Base-by-base conservation (phyloP, 768 basidiomycete genomes). In the Boletus vermiculosoides region DNA sequence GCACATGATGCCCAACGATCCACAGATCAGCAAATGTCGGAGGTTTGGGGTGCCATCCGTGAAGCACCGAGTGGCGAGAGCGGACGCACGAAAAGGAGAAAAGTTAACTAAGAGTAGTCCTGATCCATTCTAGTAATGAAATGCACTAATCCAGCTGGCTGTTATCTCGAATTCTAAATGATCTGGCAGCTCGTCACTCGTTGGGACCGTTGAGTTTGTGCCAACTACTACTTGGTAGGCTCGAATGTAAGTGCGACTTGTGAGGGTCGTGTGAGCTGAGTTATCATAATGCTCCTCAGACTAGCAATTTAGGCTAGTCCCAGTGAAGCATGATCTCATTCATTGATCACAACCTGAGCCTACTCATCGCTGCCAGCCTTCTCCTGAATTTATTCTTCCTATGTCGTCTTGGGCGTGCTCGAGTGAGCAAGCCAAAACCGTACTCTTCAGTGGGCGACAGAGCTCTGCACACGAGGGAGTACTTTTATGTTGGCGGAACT, bases 11-110 rank as follows among this genome's bases (percentile, higher is more conserved):
- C 50, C 31, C 60, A 54, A 47, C 54, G 50, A 22, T 22, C 49
- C 12, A 59, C 61, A 47, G 80, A 81, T 53, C 68, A 67, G 55
- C 77, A 69, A 36, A 66, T 88, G 59, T 67, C 75, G 36, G 78
- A 75, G 48, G 77, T 89, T 22, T 62, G 87, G 44, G 82, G 80
- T 28, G 86, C 87, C 25, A 87, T 90, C 52, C 76, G 77, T 45
- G 72, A 74, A 20, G 86, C 81, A 6, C 86, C 85, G 12, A 76
- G 76, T 45, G 76, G 74, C 20, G 80, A 82, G 45, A 74, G 72
- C 47, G 59, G 66, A 33, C 62, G 58, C 18, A 72, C 64, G 55
- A 78, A 78, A 57, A 76, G 64, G 60, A 65, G 61, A 51, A 70
- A 63, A 48, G 40, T 59, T 44, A 6, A 49, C n/a, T 50, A 30